A percentile compares a stretch with the other conserved stretches of the same genome.
Conservation (phyloP, 306 rosid species). For the Gillenia trifoliata region DNA sequence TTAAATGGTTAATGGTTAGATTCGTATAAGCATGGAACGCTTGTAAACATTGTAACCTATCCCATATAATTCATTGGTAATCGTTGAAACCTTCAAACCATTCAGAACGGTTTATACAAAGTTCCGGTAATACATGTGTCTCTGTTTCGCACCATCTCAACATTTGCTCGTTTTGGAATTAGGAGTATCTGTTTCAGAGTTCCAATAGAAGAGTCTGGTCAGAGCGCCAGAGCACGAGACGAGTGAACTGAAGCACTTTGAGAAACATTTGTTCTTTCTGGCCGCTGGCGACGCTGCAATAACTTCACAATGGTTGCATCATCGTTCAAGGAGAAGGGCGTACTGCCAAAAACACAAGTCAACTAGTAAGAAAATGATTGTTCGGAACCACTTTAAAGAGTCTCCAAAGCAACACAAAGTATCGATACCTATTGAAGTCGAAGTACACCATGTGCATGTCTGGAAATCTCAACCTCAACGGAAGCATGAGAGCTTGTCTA, state of each 20-base stretch:
- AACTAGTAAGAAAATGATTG: not conserved
- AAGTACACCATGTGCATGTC: slow-evolving; percentile 33
- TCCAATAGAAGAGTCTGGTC: slow-evolving; percentile 19
- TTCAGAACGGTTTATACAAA: not conserved
- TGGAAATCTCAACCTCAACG: slow-evolving; percentile 36
- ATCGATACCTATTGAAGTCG: slow-evolving; percentile 30
- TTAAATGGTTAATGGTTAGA: too few relatives aligned
- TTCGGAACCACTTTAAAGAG: not conserved
- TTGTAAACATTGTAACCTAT: too few relatives aligned
- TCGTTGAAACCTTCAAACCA: not conserved
- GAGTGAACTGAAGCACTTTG: slow-evolving; percentile 17
- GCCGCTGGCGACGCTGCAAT: slow-evolving; percentile 12
- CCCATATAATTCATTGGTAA: too few relatives aligned
- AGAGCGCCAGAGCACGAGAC: slow-evolving; percentile 13
- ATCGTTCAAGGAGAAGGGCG: slow-evolving; percentile 37
- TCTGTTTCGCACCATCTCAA: not conserved
- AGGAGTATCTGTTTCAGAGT: slow-evolving; percentile 16
- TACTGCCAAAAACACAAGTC: slow-evolving; percentile 1
- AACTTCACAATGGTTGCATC: slow-evolving; percentile 28
- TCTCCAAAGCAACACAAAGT: not conserved
- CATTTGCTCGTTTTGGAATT: not conserved
- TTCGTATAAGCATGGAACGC: too few relatives aligned
- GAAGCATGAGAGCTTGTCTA: slow-evolving; percentile 35
- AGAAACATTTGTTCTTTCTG: slow-evolving; percentile 8
- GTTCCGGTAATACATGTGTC: not conserved